phyloP scores from a whole-genome alignment of 192 early-diverging fungal genomes.

The Gryganskiella cystojenkinii region DNA sequence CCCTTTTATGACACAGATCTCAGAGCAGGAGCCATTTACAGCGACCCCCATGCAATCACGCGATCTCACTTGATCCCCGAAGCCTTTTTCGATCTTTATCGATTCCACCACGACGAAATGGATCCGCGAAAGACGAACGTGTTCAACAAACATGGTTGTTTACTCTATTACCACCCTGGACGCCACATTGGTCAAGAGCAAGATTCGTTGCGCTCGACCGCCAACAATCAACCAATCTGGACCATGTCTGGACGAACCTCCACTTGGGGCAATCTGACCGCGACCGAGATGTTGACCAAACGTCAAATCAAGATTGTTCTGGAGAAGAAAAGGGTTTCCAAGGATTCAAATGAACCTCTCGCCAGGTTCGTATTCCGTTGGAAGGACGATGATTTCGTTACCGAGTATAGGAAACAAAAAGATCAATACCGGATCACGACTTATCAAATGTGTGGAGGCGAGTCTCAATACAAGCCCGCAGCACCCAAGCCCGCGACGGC shows the following conservation, averaged over 20 bases:
- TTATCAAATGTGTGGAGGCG: constrained; percentile 48
- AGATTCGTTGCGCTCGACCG: constrained; percentile 22
- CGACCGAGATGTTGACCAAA: constrained; percentile 24
- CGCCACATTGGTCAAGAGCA: constrained; percentile 50
- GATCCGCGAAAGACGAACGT: constrained; percentile 34
- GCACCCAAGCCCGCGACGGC: constrained; percentile 13
- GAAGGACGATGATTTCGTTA: constrained; percentile 46
- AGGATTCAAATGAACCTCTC: constrained; percentile 23
- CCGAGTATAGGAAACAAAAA: constrained; percentile 44
- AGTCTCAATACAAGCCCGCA: constrained; percentile 36
- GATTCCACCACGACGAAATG: constrained; percentile 16
- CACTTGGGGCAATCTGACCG: constrained; percentile 39
- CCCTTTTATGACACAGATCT: constrained; percentile 50
- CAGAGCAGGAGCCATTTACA: constrained; percentile 38
- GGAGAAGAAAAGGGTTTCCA: constrained; percentile 36
- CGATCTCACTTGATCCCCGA: constrained; percentile 27
- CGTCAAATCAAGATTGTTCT: constrained; percentile 39
- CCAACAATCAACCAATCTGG: constrained; percentile 33
- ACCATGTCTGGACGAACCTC: constrained; percentile 27
- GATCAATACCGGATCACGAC: constrained; percentile 44
- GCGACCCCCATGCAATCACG: constrained; percentile 36
- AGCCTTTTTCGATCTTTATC: constrained; percentile 29
- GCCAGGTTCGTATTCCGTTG: constrained; percentile 49
- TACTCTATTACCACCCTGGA: constrained; percentile 45
- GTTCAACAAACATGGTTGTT: constrained; percentile 33